Evolutionary conservation across 2,329 filamentous ascomycete species (phyloP), one percentile per base, ranked within the genome.

Genomic region (Botrytis paeoniae): DNA sequence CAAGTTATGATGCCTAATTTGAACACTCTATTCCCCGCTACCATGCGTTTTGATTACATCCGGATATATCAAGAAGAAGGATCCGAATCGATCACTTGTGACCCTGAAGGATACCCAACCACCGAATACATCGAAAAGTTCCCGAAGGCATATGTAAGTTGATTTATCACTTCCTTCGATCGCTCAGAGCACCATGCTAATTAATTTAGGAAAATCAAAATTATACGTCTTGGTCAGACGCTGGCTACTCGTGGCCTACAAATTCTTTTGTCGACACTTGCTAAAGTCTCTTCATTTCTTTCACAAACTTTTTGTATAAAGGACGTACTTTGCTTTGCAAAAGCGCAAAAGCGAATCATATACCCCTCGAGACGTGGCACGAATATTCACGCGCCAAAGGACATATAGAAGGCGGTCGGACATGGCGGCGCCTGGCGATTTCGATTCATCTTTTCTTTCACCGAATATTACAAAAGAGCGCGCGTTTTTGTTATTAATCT

Each of bases 21-120:
- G 37, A 82, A 80, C 7, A 78, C 84, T 25, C 81, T 88, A 61
- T 84, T 92, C 78, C 91, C 91, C 4, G 90, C 89, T 3, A 88
- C 85, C 3, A 91, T 92, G 86, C 85, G 89, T 3, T 84, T 93
- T 73, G 91, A 93, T 80, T 92, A 92, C 79, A 85, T 93, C 71
- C 87, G 91, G 22, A 91, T 93, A 69, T 93, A 92, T 78, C 90
- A 92, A 80, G 37, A n/a, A 51, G 61, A 59, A 48, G 85, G 87
- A 70, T 83, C 85, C 20, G 84, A 86, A 77, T 85, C 85, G 57
- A 78, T 92, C 68, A 92, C 90, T 25, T 93, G 91, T 80, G 91
- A 93, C 81, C 91, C 91, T 4, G 83, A 84, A 0, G 90, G 87
- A 0, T 93, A 89, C 78, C 86, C 87, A 72, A 93, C 91, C 0